Evolutionary conservation across 352 stramenopile species (phyloP).

Genomic region (Globisporangium splendens): DNA sequence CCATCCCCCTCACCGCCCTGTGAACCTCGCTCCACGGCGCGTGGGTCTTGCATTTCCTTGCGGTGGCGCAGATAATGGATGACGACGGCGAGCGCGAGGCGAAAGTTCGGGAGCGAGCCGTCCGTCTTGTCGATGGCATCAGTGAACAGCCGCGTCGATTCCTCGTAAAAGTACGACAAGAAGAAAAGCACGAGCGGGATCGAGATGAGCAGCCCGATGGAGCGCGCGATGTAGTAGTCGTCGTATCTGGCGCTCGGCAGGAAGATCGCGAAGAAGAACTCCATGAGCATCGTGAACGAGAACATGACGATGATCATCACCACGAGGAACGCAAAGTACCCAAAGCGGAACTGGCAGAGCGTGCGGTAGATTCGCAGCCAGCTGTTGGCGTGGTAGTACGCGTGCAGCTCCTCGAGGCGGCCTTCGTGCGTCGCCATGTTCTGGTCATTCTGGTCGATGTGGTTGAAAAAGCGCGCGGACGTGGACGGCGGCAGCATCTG

Average conservation of each 20-base stretch:
- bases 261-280: slow-evolving; percentile 86
- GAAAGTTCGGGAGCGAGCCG: slow-evolving; percentile 70
- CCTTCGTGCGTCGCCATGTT: slow-evolving; percentile 46
- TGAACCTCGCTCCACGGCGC: not conserved
- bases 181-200: slow-evolving; percentile 69
- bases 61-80: slow-evolving; percentile 77
- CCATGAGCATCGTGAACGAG: slow-evolving; percentile 81
- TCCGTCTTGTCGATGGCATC: slow-evolving; percentile 74
- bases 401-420: slow-evolving; percentile 50
- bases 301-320: slow-evolving; percentile 83
- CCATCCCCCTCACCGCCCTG: not conserved
- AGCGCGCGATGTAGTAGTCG: slow-evolving; percentile 58
- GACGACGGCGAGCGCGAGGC: slow-evolving; percentile 67
- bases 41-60: slow-evolving; percentile 41
- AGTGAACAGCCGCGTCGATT: slow-evolving; percentile 58
- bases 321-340: slow-evolving; percentile 79
- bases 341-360: slow-evolving; percentile 71
- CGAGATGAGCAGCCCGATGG: slow-evolving; percentile 48
- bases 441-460: slow-evolving; percentile 28
- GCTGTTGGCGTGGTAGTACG: slow-evolving; percentile 35
- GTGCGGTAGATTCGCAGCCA: slow-evolving; percentile 70
- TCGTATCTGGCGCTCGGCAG: slow-evolving; percentile 72
- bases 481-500: slow-evolving; percentile 4
- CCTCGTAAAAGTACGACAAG: slow-evolving; percentile 81
- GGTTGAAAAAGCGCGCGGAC: slow-evolving; percentile 15